phyloP scores from a whole-genome alignment of 139 green algal species.

The Haematococcus sp. region DNA sequence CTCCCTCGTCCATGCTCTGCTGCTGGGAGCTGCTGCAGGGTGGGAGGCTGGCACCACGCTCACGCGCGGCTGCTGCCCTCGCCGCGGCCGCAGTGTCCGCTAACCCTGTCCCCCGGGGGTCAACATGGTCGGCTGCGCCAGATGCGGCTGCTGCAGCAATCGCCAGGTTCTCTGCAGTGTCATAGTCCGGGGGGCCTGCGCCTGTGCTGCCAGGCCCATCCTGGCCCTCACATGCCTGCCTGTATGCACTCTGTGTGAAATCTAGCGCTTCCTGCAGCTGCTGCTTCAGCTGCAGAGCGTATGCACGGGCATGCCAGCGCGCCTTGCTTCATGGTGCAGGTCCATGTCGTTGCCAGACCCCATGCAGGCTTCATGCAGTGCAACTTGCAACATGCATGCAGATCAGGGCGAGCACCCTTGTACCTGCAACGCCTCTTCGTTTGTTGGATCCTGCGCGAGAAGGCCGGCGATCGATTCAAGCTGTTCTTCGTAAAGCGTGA shows the following conservation, averaged over 20 bases:
- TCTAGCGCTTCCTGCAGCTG: slow-evolving; percentile 18
- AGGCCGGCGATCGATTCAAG: slow-evolving; percentile 1
- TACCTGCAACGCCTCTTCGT: slow-evolving; percentile 18
- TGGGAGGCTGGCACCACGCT: background rate
- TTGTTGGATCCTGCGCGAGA: slow-evolving; percentile 7
- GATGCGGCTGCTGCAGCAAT: background rate
- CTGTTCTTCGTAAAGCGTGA: slow-evolving; percentile 12
- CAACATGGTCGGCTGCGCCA: background rate
- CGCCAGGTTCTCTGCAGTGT: background rate
- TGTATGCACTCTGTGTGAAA: slow-evolving; percentile 6
- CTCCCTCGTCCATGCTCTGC: background rate
- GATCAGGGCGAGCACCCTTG: no score
- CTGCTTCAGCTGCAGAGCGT: slow-evolving; percentile 8
- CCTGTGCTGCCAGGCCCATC: background rate
- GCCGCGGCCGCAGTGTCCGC: slow-evolving; percentile 2
- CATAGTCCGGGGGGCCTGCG: background rate
- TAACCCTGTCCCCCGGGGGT: background rate
- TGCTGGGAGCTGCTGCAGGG: background rate
- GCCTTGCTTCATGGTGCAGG: background rate
- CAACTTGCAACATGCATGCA: no score
- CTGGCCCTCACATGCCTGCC: background rate
- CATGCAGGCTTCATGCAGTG: no score
- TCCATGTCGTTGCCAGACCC: no score
- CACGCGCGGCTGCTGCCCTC: background rate
- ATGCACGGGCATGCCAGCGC: background rate